Evolutionary conservation across 495 filamentous ascomycete species (phyloP).

Genomic region (Podospora comata): DNA sequence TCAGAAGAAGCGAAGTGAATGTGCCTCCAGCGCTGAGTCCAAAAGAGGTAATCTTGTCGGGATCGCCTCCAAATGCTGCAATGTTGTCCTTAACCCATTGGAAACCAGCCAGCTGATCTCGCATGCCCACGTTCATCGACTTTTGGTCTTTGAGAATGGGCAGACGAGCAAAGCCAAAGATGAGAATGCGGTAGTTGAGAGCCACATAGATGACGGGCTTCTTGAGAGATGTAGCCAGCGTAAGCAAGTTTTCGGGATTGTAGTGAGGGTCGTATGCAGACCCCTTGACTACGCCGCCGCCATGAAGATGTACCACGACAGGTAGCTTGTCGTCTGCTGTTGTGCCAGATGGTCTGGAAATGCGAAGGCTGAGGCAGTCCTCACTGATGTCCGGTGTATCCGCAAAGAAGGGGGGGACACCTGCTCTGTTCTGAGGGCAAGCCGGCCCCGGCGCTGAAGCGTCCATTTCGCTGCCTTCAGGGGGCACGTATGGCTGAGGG

Average conservation of each 20-base stretch:
- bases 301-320: conserved; percentile 42
- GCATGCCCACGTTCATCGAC: conserved; percentile 31
- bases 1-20: conserved; percentile 36
- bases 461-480: conserved; percentile 32
- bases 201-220: conserved; percentile 37
- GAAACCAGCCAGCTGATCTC: conserved; percentile 28
- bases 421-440: conserved; percentile 38
- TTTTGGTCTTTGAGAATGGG: conserved; percentile 25
- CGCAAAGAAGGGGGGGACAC: conserved; percentile 38
- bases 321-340: conserved; percentile 34
- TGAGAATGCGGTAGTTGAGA: conserved; percentile 28
- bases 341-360: conserved; percentile 35
- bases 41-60: conserved; percentile 34
- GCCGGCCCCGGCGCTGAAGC: conserved; percentile 37
- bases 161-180: conserved; percentile 29
- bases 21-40: conserved; percentile 20
- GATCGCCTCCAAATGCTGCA: conserved; percentile 10
- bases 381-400: conserved; percentile 36
- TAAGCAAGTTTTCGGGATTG: conserved; percentile 36
- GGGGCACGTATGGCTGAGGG: conserved; percentile 30
- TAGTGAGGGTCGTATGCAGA: conserved; percentile 38
- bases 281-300: conserved; percentile 40
- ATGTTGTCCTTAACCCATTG: conserved; percentile 47
- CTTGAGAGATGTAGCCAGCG: conserved; percentile 35
- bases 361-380: conserved; percentile 44